Evolutionary conservation across 345 rosid genomes (phyloP).

Genomic region (Pistacia atlantica): DNA sequence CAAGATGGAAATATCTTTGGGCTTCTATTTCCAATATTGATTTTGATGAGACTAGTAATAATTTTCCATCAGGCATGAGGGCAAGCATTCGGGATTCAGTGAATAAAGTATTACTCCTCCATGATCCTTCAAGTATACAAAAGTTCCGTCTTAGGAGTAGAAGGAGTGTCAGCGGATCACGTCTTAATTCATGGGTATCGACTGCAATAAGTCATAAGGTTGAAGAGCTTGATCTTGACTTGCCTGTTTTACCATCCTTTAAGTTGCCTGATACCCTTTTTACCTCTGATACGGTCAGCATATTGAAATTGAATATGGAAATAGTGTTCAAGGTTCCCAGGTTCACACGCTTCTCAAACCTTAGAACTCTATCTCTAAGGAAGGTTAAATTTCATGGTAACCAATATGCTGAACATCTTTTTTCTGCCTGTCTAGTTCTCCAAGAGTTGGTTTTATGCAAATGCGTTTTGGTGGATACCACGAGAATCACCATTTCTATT

Average conservation of each 20-base stretch:
- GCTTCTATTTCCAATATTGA: background rate
- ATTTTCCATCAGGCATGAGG: background rate
- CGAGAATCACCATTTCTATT: background rate
- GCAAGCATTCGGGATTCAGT: background rate
- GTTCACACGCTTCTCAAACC: too few relatives aligned
- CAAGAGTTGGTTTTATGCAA: background rate
- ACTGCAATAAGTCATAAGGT: conserved; percentile 3
- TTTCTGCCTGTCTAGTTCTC: background rate
- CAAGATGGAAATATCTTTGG: background rate
- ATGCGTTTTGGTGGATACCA: background rate
- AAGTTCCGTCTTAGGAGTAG: background rate
- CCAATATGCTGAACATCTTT: background rate
- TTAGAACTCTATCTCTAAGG: background rate
- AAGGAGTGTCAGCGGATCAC: background rate
- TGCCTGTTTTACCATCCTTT: background rate
- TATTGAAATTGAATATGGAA: background rate
- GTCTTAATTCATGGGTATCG: background rate
- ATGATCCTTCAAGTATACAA: background rate
- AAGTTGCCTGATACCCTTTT: background rate
- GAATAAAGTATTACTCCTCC: background rate
- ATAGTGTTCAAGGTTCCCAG: background rate
- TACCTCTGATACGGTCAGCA: background rate
- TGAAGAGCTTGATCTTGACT: conserved; percentile 1
- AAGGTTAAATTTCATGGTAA: background rate
- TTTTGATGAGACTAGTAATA: background rate